Conservation (phyloP, 352 stramenopile species). For the Globisporangium heterothallicum region DNA sequence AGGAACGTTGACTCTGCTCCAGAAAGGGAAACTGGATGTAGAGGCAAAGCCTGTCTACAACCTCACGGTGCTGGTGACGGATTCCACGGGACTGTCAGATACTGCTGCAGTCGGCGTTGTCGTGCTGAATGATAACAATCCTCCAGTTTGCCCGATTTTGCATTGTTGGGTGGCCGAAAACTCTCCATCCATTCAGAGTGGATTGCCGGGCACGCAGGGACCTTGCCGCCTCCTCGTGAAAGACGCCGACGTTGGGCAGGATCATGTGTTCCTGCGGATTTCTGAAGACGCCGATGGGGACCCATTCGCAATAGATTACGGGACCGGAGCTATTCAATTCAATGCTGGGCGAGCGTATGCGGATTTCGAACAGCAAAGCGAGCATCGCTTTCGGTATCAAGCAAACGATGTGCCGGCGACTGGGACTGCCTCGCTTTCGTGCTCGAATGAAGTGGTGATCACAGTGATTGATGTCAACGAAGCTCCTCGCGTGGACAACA, state of each 20-base stretch:
- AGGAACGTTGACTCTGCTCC: conserved; percentile 2
- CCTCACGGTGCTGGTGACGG: not conserved
- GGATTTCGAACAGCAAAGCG: conserved; percentile 36
- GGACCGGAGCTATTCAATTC: conserved; percentile 30
- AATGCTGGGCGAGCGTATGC: conserved; percentile 17
- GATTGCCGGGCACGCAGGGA: conserved; percentile 27
- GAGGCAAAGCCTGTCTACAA: not conserved
- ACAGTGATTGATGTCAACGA: conserved; percentile 49
- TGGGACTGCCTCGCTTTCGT: conserved; percentile 27
- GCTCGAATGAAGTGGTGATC: conserved; percentile 35
- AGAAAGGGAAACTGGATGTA: conserved; percentile 7
- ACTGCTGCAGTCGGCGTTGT: conserved; percentile 16
- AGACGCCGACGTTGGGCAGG: conserved; percentile 36
- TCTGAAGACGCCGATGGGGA: conserved; percentile 10
- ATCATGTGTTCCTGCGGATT: conserved; percentile 42
- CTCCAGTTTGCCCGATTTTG: conserved; percentile 30
- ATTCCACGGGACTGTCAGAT: conserved; percentile 16
- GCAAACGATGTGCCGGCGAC: conserved; percentile 34
- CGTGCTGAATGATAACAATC: conserved; percentile 46
- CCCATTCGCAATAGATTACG: conserved; percentile 15
- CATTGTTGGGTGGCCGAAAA: conserved; percentile 66
- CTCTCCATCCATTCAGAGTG: conserved; percentile 21
- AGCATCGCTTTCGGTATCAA: conserved; percentile 44
- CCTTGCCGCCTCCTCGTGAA: conserved; percentile 27
- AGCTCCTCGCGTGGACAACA: conserved; percentile 21